Evolutionary conservation across 78 protist species (phyloP).

Genomic region (Speleostelium caveatum): DNA sequence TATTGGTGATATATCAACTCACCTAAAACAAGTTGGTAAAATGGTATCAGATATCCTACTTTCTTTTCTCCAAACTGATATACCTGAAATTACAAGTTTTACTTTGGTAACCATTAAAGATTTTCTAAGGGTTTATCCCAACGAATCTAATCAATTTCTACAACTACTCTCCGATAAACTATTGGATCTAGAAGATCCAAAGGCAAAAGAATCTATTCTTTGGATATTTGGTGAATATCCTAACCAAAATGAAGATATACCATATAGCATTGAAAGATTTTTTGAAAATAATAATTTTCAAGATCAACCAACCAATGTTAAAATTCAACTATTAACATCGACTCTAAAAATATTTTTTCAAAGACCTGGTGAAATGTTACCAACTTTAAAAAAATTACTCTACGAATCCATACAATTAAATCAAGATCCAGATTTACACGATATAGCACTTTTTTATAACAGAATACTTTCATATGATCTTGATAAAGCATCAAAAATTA

Average conservation of each 20-base stretch:
- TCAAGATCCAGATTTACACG: constrained; percentile 91
- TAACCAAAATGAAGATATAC: constrained; percentile 75
- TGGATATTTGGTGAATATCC: constrained; percentile 96
- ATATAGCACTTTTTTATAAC: constrained; percentile 92
- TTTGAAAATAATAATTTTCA: constrained; percentile 42
- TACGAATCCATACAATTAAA: constrained; percentile 4
- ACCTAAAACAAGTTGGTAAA: background rate
- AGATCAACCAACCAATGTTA: constrained; percentile 62
- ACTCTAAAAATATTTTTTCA: constrained; percentile 87
- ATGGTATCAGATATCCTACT: background rate
- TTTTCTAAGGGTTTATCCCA: constrained; percentile 48
- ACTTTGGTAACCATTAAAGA: constrained; percentile 25
- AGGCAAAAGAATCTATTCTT: constrained; percentile 68
- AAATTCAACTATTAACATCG: constrained; percentile 81
- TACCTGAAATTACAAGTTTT: constrained; percentile 7
- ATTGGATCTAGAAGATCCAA: background rate
- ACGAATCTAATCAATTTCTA: background rate
- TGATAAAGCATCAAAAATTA: constrained; percentile 21
- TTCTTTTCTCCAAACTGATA: background rate
- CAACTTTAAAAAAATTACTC: constrained; percentile 35
- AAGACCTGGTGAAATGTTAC: constrained; percentile 89
- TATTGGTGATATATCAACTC: background rate
- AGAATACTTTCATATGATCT: constrained; percentile 72
- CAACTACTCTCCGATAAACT: background rate
- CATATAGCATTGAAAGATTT: constrained; percentile 89